These are phyloP conservation scores for Cladosporium sp. DNA, from an alignment of 2,329 filamentous ascomycete genomes.

Conservation along the genomic window DNA sequence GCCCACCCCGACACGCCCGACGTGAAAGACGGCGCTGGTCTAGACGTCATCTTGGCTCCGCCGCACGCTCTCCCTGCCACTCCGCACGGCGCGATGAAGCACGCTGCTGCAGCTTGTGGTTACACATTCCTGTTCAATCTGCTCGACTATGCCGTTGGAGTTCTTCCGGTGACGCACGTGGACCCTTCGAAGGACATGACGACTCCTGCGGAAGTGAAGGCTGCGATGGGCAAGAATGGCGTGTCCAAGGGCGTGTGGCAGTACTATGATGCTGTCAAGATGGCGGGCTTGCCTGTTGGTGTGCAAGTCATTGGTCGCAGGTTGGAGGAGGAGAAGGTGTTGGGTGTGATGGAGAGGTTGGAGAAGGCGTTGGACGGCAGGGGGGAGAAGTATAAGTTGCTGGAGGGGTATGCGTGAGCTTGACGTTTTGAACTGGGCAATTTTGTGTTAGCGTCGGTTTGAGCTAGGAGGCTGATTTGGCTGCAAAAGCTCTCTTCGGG, in stretches of 20 bases:
- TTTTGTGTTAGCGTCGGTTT: no score
- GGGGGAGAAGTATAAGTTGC: slow-evolving; percentile 47
- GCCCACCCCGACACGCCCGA: slow-evolving; percentile 24
- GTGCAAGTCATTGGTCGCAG: slow-evolving; percentile 78
- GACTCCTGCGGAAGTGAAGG: slow-evolving; percentile 56
- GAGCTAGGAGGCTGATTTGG: no score
- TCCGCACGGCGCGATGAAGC: slow-evolving; percentile 79
- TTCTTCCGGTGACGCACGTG: slow-evolving; percentile 82
- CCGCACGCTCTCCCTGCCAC: slow-evolving; percentile 87
- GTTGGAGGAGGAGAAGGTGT: slow-evolving; percentile 81
- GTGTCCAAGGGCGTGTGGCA: slow-evolving; percentile 80
- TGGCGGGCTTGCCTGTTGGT: slow-evolving; percentile 83
- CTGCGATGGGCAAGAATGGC: slow-evolving; percentile 60
- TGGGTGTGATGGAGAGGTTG: slow-evolving; percentile 73
- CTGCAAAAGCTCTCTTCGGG: no score
- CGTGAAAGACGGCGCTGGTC: slow-evolving; percentile 24
- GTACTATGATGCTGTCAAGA: slow-evolving; percentile 73
- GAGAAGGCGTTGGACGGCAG: slow-evolving; percentile 65
- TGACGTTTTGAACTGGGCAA: neutral
- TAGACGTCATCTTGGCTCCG: slow-evolving; percentile 79
- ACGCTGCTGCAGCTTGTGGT: slow-evolving; percentile 79
- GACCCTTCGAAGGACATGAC: slow-evolving; percentile 65
- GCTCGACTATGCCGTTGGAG: slow-evolving; percentile 79
- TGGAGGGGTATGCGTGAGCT: slow-evolving; percentile 32
- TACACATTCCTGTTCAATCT: slow-evolving; percentile 94